Base-by-base conservation (phyloP, 805 yeast genomes). In the Groenewaldozyma tartarivorans region DNA sequence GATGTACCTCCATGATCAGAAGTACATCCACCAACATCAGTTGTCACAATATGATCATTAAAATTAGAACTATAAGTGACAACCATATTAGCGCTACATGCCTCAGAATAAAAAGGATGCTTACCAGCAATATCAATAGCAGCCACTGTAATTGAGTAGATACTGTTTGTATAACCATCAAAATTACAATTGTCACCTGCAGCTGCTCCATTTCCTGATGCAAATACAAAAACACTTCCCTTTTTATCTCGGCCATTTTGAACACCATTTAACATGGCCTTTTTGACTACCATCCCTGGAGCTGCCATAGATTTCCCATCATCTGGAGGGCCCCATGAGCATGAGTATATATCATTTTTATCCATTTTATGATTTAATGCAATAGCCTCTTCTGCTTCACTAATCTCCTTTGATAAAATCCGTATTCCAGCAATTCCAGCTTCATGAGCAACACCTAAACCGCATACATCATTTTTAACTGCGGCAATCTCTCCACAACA, bases 281-380 rank as follows among this genome's bases (percentile, higher is more conserved):
- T 77, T 53, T 75, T 73, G 4, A 90, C 95, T 21, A 90, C 53
- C 26, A 65, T 58, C 19, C 84, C 83, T 0, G 98, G 98, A 3
- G 76, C 92, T 39, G 84, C 87, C 71, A 92, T 75, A 1, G 94
- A 74, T 42, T 60, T 69, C 0, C 98, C 98, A 58, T 90, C 84
- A 60, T 92, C 98, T 2, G 86, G 74, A 2, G 98, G 98, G 5
- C 98, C 98, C 98, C 98, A 92, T 3, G 96, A 86, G 61, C 98
- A 92, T 2, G 95, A 84, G 58, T 87, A 92, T 31, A 92, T 92
- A 59, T 92, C 95, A 60, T 92, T 92, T 20, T 75, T 73, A 46
- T 85, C 88, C 48, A 82, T 64, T 0, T 78, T 88, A 60, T 83
- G 81, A 29, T 83, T 70, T 69, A 92, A 66, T 1, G 97, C 82